phyloP scores from a whole-genome alignment of 495 filamentous ascomycete species.

The Penicillium tannophilum region DNA sequence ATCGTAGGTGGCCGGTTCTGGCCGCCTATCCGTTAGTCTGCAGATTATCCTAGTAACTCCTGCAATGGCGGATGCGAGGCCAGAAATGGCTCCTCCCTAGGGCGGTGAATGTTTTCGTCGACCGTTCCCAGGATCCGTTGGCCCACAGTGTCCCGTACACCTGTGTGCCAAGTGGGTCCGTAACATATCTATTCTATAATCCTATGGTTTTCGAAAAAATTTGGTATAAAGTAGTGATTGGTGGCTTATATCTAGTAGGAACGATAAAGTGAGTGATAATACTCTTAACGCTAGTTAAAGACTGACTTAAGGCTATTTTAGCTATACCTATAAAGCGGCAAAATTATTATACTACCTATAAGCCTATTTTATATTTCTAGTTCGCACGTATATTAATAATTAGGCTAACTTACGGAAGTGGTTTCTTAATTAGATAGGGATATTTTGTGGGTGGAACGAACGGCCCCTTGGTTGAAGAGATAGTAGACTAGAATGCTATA shows the following conservation, averaged over 20 bases:
- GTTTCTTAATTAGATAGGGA: not conserved
- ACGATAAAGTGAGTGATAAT: not conserved
- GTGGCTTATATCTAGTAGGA: slow-evolving; percentile 2
- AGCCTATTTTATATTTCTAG: not conserved
- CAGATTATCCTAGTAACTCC: too few species aligned
- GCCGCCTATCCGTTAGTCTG: too few species aligned
- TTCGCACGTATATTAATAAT: not conserved
- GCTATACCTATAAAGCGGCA: not conserved
- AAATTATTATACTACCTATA: not conserved
- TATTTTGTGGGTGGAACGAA: not conserved
- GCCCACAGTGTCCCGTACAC: too few species aligned
- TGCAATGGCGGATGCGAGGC: too few species aligned
- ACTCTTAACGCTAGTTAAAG: not conserved
- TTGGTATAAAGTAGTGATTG: not conserved
- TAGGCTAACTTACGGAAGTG: slow-evolving; percentile 3
- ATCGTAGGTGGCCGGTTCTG: too few species aligned
- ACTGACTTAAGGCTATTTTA: not conserved
- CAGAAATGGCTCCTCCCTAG: too few species aligned
- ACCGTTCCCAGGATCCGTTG: too few species aligned
- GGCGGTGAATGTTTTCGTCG: too few species aligned
- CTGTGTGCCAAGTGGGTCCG: too few species aligned
- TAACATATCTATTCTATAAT: not conserved
- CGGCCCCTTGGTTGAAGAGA: slow-evolving; percentile 1
- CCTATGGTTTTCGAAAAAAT: slow-evolving; percentile 1
- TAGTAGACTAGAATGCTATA: not conserved